Evolutionary conservation across 208 protist genomes (phyloP).

Genomic region (Angomonas deanei): DNA sequence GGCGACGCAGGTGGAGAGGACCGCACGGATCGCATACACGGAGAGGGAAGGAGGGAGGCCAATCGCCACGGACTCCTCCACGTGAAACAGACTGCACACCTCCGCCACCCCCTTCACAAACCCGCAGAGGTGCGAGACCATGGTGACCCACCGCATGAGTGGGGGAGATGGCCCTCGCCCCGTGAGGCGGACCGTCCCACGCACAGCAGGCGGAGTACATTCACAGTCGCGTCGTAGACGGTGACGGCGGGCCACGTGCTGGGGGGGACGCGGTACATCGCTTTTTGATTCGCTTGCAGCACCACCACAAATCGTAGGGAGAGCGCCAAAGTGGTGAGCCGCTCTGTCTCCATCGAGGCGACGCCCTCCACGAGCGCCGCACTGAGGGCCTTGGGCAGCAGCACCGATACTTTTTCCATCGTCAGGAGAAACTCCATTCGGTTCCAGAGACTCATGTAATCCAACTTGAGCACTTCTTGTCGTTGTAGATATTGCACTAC

Average conservation of each 20-base stretch:
- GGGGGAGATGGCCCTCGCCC: no score
- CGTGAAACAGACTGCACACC: not conserved
- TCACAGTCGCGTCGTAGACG: not conserved
- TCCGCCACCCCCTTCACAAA: constrained; percentile 26
- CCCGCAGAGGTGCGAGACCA: constrained; percentile 32
- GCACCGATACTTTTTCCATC: not conserved
- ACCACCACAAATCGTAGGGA: no score
- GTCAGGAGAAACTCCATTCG: no score
- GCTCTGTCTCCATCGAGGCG: not conserved
- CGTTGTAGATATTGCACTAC: no score
- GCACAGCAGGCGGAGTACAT: not conserved
- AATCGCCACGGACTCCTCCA: not conserved
- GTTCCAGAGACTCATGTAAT: no score
- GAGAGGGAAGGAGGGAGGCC: not conserved
- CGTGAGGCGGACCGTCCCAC: not conserved
- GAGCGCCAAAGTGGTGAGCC: no score
- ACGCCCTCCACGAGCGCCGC: not conserved
- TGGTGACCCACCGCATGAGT: constrained; percentile 37
- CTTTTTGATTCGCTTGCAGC: no score
- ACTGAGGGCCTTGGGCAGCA: not conserved
- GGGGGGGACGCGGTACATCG: no score
- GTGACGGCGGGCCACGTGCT: not conserved
- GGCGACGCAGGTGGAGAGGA: constrained; percentile 37
- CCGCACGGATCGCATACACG: constrained; percentile 31
- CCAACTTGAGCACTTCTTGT: no score